Conservation (phyloP, 2,329 filamentous ascomycete genomes). For the Aureobasidium sp. region DNA sequence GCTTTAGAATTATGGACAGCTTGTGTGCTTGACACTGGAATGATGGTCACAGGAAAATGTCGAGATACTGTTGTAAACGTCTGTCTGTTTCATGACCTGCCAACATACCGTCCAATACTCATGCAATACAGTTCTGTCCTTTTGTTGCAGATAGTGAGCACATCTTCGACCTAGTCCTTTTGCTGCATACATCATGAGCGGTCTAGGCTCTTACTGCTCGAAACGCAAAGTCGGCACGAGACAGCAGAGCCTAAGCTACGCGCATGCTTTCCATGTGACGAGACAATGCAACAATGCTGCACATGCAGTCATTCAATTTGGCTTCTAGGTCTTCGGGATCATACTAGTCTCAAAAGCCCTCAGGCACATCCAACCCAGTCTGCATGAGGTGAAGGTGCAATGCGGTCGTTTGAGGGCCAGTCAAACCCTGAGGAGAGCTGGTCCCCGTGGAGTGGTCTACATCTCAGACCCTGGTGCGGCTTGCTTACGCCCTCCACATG, state of each 20-base stretch:
- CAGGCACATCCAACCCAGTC: neutral
- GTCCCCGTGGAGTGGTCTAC: neutral
- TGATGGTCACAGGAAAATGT: neutral
- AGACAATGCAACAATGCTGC: too few relatives aligned
- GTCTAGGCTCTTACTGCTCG: neutral
- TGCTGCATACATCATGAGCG: neutral
- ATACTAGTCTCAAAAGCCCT: neutral
- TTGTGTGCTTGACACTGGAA: neutral
- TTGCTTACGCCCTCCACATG: neutral
- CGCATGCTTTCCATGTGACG: neutral
- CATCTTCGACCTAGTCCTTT: neutral
- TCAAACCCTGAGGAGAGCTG: neutral
- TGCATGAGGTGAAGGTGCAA: neutral
- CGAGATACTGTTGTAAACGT: neutral
- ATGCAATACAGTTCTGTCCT: neutral
- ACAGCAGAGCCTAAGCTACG: neutral
- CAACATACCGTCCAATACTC: neutral
- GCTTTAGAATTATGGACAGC: neutral
- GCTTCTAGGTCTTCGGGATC: too few relatives aligned
- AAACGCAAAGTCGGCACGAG: neutral
- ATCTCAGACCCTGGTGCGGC: neutral
- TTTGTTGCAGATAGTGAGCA: neutral
- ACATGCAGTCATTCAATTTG: neutral
- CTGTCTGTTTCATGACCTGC: neutral
- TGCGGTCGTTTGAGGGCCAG: neutral